A percentile compares a stretch with the other conserved stretches of the same genome.
Conservation (phyloP, 768 basidiomycete species). For the Calocybe gangraenosa region DNA sequence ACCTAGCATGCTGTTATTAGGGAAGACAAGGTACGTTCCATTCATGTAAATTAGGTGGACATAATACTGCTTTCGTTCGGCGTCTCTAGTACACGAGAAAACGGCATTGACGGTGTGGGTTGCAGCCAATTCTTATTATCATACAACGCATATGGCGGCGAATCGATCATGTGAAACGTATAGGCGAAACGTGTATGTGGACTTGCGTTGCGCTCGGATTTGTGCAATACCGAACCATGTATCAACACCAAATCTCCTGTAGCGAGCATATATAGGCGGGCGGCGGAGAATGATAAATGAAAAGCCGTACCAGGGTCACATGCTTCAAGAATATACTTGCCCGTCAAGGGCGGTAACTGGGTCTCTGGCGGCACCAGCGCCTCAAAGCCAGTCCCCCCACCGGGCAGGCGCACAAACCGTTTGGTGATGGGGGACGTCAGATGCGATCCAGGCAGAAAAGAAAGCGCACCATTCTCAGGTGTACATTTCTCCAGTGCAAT, state of each 20-base stretch:
- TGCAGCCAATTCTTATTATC: constrained; percentile 97
- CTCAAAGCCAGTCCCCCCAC: constrained; percentile 85
- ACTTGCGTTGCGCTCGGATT: constrained; percentile 83
- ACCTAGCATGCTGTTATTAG: too few relatives aligned
- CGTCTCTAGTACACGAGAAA: constrained; percentile 51
- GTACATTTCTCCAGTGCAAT: constrained; percentile 92
- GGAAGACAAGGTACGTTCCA: too few relatives aligned
- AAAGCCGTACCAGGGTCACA: constrained; percentile 65
- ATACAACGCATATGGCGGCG: constrained; percentile 61
- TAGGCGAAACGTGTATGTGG: constrained; percentile 85
- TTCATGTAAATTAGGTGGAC: too few relatives aligned
- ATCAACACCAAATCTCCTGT: constrained; percentile 89
- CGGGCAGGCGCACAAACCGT: constrained; percentile 77
- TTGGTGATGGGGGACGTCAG: constrained; percentile 67
- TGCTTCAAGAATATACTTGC: constrained; percentile 60
- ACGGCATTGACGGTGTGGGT: constrained; percentile 80
- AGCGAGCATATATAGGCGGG: not conserved
- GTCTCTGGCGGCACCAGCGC: constrained; percentile 39
- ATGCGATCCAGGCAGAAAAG: constrained; percentile 91
- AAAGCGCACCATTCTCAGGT: constrained; percentile 74
- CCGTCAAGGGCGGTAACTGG: constrained; percentile 26
- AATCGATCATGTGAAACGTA: constrained; percentile 95
- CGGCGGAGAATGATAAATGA: not conserved
- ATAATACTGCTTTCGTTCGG: too few relatives aligned
- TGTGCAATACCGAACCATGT: constrained; percentile 90